Base-by-base conservation (phyloP, 106 monocot genomes). In the Phalaenopsis equestris region DNA sequence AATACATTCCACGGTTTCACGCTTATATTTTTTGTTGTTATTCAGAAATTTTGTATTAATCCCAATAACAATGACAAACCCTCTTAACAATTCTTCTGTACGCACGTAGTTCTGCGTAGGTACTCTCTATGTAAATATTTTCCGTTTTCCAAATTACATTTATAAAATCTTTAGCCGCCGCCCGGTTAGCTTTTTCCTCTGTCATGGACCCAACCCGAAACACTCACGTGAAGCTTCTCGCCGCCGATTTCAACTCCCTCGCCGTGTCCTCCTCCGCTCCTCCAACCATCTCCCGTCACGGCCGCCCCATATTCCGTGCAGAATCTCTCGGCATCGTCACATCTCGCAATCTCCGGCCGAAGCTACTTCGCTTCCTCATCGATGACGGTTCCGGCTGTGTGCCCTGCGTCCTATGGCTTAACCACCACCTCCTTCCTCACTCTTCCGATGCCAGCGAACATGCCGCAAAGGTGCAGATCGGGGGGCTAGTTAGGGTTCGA, bases 381-480 rank as follows among this genome's bases (percentile, higher is more conserved):
- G 97, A 94, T 85, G 94, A 97, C 78, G 97, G 94, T 67, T 85
- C 82, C 41, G 94, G 90, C 15, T 94, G 92, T 85, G 45, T 92
- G 37, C 94, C 90, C 39, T 97, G 97, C 85, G 72, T 97, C 70
- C 86, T 97, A 49, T 97, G 97, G 97, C 87, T 97, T 64, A 94
- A 94, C 86, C 88, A 91, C 75, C 79, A 41, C 55, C 45, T 17
- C 55, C 46, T 41, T 65, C 18, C 52, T 18, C 39, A 30, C 0
- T 38, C 42, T 36, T 58, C 61, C 55, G 43, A 6, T 0, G 83
- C 86, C 76, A 38, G 67, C 45, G 78, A 48, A 17, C 81, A 87
- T 67, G 87, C 90, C n/a, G 83, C 55, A 76, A 70, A 41, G 43
- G 89, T 84, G 36, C 83, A 73, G 79, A 46, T 97, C 78, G 96